Evolutionary conservation across 345 rosid genomes (phyloP), one percentile per base, ranked within the genome.

Genomic region (Eucalyptus brandiana): DNA sequence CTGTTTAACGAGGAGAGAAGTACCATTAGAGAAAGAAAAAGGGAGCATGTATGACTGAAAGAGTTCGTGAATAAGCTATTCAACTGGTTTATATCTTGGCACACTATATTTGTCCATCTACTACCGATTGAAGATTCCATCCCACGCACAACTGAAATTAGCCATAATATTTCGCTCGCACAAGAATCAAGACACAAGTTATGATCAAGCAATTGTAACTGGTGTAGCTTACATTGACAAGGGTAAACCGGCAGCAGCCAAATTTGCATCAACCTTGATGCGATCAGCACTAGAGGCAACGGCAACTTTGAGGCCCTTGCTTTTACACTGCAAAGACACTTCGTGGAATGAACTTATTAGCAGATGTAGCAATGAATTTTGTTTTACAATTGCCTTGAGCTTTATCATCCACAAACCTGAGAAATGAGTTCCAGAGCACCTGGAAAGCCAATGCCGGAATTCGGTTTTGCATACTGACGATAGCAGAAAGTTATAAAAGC

Each of bases 281-380:
- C 98, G 97, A 90, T 97, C 99, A 87, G 99, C 99, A 72, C 99
- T 98, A 80, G 98, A 98, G 17, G 99, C 99, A 92, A 97, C 99
- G 86, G 99, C 98, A 58, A 97, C 99, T 92, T 97, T 98, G 19
- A 98, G 96, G 83, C 99, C 98, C 92, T 92, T 93, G 91, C 90
- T 94, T 93, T 97, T 97, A 93, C 99, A 97, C 99, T 95, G 87
- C 26, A 87, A 89, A 83, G 44, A 53, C 86, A 60, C 69, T 50
- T 62, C 32, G 86, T 26, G 87, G 81, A 85, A 88, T 54, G 37
- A 16, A 15, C 87, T 56, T 34, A 87, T 53, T 42, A 80, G 87
- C 86, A 47, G 30, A 58, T 85, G 87, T 28, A 30, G 80, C 50
- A 37, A 45, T 30, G 89, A 37, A 9, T n/a, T 28, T 34, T 47